Evolutionary conservation across 306 rosid genomes (phyloP), one percentile per base, ranked within the genome.

Genomic region (Gynostemma pentaphyllum): DNA sequence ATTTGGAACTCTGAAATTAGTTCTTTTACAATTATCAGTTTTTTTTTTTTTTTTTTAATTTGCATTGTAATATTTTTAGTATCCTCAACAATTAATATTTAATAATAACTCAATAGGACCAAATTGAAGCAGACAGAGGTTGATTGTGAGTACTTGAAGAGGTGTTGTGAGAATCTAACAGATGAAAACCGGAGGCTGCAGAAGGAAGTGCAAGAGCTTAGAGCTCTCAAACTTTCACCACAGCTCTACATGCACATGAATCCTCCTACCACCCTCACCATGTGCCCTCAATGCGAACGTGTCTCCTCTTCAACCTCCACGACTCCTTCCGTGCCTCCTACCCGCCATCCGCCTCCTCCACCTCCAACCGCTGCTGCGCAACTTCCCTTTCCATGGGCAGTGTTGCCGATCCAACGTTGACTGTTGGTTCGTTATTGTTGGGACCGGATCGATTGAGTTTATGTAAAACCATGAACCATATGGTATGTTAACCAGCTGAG

Each of bases 61-160:
- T n/a, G n/a, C n/a, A n/a, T n/a, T n/a, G n/a, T n/a, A n/a, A n/a
- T n/a, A n/a, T n/a, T n/a, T n/a, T n/a, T n/a, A n/a, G n/a, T n/a
- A n/a, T n/a, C n/a, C n/a, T n/a, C n/a, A n/a, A n/a, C n/a, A n/a
- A n/a, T n/a, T n/a, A n/a, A n/a, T n/a, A n/a, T n/a, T n/a, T n/a
- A n/a, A n/a, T n/a, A n/a, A n/a, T n/a, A n/a, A n/a, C n/a, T n/a
- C n/a, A n/a, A n/a, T n/a, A 92, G 99, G 94, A 92, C 96, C 47
- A 92, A 92, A 79, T 56, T 92, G 85, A 92, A 92, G 94, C 96
- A 92, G 14, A 92, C 96, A 22, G 95, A 86, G 73, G 99, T 92
- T 77, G 99, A 92, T 45, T 88, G 94, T 39, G 96, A 92, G 66
- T 81, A 84, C 70, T 78, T 88, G 63, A 92, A 77, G 80, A 81